Evolutionary conservation across 257 asterid species (phyloP).

Genomic region (Paulownia fortunei): DNA sequence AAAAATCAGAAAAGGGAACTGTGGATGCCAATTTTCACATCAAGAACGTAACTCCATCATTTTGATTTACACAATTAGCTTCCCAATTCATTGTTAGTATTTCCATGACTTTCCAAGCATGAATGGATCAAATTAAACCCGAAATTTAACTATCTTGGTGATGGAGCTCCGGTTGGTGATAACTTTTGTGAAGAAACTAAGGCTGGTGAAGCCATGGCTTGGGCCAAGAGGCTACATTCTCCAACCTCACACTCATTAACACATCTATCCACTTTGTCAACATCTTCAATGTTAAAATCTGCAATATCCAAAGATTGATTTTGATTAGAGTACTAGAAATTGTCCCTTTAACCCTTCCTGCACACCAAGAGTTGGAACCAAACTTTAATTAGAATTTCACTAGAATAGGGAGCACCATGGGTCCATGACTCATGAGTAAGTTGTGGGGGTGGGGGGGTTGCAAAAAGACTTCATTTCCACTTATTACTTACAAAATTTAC

Average conservation of each 20-base stretch:
- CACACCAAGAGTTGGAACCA: too few relatives aligned
- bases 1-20: too few relatives aligned
- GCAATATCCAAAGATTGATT: too few relatives aligned
- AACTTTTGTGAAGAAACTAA: not conserved
- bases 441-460: too few relatives aligned
- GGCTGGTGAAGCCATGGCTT: slow-evolving; percentile 1
- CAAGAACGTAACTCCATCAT: not conserved
- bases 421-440: too few relatives aligned
- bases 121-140: too few relatives aligned
- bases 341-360: not conserved
- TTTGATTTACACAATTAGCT: not conserved
- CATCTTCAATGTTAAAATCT: slow-evolving; percentile 18
- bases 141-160: not conserved
- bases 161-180: not conserved
- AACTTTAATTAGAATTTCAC: too few relatives aligned
- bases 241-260: slow-evolving; percentile 21
- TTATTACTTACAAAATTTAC: too few relatives aligned
- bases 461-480: too few relatives aligned
- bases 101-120: not conserved
- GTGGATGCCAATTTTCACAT: not conserved
- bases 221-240: not conserved
- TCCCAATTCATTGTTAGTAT: not conserved
- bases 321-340: too few relatives aligned
- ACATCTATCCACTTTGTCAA: slow-evolving; percentile 10
- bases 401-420: too few relatives aligned